phyloP scores from a whole-genome alignment of 306 rosid genomes.

The Cyamopsis tetragonoloba region DNA sequence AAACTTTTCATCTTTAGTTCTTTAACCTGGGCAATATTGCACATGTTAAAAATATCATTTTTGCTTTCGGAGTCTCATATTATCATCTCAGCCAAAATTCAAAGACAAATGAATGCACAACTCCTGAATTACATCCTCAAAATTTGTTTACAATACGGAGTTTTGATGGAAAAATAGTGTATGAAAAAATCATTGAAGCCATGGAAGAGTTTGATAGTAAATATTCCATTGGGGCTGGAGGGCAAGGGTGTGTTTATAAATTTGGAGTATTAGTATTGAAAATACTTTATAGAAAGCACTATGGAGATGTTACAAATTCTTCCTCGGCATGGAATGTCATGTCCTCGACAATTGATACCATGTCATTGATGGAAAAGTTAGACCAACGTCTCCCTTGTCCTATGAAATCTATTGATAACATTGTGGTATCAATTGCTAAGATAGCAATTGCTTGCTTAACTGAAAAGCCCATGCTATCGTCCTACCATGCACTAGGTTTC shows the following conservation, averaged over 20 bases:
- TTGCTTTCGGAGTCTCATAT: not conserved
- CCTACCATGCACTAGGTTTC: conserved; percentile 16
- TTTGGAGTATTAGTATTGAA: conserved; percentile 5
- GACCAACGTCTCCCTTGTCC: not conserved
- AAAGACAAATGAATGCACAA: not conserved
- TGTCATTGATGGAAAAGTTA: not conserved
- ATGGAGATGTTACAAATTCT: not conserved
- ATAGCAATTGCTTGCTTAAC: not conserved
- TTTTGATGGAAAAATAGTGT: not conserved
- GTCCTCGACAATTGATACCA: not conserved
- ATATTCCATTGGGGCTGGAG: conserved; percentile 3
- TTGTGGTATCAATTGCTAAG: not conserved
- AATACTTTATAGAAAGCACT: not conserved
- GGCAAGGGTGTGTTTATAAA: not conserved
- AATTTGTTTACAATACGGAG: not conserved
- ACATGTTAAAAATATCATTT: not conserved
- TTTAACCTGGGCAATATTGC: no score
- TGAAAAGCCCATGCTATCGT: not conserved
- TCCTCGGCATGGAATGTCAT: not conserved
- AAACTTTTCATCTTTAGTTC: no score
- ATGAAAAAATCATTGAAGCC: not conserved
- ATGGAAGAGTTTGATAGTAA: not conserved
- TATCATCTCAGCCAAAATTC: not conserved
- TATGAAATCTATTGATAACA: not conserved
- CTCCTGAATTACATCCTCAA: not conserved